Percentiles rank a stretch among this genome's conserved stretches.
These are phyloP conservation scores for Aspergillus bertholletiae DNA, from an alignment of 495 filamentous ascomycete genomes.

Conservation along the genomic window DNA sequence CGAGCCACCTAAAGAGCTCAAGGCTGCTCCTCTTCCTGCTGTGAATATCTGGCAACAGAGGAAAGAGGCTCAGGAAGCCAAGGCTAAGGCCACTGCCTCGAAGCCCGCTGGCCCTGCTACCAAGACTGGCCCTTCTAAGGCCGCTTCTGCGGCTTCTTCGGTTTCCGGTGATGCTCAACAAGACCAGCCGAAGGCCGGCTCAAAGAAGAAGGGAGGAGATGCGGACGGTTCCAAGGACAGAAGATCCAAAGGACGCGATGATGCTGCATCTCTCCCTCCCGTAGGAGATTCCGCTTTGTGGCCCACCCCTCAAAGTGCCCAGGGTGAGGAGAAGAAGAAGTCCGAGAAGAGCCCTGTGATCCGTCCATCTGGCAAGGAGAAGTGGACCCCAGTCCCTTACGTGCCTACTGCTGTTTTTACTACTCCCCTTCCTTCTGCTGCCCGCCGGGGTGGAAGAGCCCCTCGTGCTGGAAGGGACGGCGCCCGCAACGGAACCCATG, in stretches of 20 bases:
- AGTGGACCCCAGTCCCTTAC: constrained; percentile 69
- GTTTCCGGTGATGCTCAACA: constrained; percentile 31
- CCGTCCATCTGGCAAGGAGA: constrained; percentile 62
- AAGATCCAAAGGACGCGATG: constrained; percentile 41
- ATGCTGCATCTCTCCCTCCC: constrained; percentile 45
- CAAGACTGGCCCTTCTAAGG: constrained; percentile 33
- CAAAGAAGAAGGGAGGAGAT: constrained; percentile 46
- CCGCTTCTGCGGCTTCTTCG: constrained; percentile 28
- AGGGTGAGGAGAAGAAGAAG: constrained; percentile 70
- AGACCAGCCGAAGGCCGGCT: constrained; percentile 41
- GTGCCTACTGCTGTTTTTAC: constrained; percentile 78
- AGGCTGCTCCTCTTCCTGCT: constrained; percentile 73
- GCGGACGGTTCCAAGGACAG: constrained; percentile 35
- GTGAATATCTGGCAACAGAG: constrained; percentile 86
- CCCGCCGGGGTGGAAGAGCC: constrained; percentile 56
- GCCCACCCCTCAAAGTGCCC: constrained; percentile 84
- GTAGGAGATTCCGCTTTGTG: constrained; percentile 75
- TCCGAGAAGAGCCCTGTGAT: constrained; percentile 55
- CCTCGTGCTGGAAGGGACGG: constrained; percentile 52
- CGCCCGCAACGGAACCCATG: constrained; percentile 50
- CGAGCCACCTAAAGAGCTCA: constrained; percentile 59
- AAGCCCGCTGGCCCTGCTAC: constrained; percentile 19
- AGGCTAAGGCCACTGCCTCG: constrained; percentile 51
- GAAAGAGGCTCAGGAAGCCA: constrained; percentile 64
- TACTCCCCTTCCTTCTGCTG: constrained; percentile 67